Evolutionary conservation across 2,329 filamentous ascomycete species (phyloP), one percentile per base, ranked within the genome.

Genomic region (Calonectria henricotiae): DNA sequence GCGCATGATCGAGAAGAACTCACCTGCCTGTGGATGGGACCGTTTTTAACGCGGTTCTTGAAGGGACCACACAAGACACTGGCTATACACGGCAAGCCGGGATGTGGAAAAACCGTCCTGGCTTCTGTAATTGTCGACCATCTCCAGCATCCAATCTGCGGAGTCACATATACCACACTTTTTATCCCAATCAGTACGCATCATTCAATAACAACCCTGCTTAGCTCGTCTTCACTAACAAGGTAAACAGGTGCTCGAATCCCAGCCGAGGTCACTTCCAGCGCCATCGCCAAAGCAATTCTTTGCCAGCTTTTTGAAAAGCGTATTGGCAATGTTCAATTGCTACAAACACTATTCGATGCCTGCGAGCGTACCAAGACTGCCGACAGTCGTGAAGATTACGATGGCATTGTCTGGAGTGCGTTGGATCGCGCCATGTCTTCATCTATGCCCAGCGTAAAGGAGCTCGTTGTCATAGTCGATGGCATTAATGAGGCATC

Each of bases 251-350:
- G 39, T 39, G 32, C 32, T 11, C 32, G 51, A 23, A 39, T 58
- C 4, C 51, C 51, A 25, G 35, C 32, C 13, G 51, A 58, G 5
- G 39, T 20, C 8, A 13, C 51, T 3, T 30, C 51, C 4, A 32
- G 32, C 35, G 35, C 51, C 37, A 9, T 58, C 25, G 51, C 51
- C 32, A 58, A 39, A 30, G 51, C 51, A 11, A 58, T 58, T 39
- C 51, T 58, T n/a, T 58, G 32, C 20, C 51, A 58, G 35, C 51
- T 58, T 5, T 58, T 58, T 23, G 30, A 58, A 27, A 58, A 58
- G 12, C 51, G 51, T 8, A 58, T 58, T 39, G 51, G 51, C 11
- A 58, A 58, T 58, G 51, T 58, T n/a, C 51, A 58, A 13, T 9
- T 58, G 35, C 12, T 58, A 5, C 51, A 58, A 11, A 25, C 25